Evolutionary conservation across 148 eudicot species (phyloP).

Genomic region (Pouteria glomerata): DNA sequence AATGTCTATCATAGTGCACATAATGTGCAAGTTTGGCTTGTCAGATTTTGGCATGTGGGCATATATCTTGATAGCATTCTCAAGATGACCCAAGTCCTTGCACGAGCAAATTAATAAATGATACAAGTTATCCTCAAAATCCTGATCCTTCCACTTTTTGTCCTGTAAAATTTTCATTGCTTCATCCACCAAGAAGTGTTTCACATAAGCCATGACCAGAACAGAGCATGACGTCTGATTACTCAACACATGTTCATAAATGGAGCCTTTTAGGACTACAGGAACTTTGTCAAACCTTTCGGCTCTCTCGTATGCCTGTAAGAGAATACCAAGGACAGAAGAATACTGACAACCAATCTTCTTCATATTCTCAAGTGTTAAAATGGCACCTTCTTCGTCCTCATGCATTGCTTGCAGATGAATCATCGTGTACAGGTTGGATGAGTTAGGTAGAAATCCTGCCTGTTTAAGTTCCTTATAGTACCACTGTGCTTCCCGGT

Average conservation of each 20-base stretch:
- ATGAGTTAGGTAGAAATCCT: conserved; percentile 70
- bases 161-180: conserved; percentile 50
- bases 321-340: conserved; percentile 64
- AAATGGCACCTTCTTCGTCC: conserved; percentile 50
- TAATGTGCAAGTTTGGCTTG: conserved; percentile 69
- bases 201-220: conserved; percentile 87
- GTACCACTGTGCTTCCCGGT: conserved; percentile 52
- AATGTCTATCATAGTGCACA: conserved; percentile 83
- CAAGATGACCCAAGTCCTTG: conserved; percentile 68
- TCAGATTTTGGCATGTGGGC: conserved; percentile 52
- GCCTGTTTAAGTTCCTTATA: conserved; percentile 50
- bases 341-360: conserved; percentile 68
- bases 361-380: conserved; percentile 64
- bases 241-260: conserved; percentile 55
- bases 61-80: conserved; percentile 66
- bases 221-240: conserved; percentile 85
- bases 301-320: conserved; percentile 70
- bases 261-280: conserved; percentile 42
- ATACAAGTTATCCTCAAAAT: conserved; percentile 80
- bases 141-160: conserved; percentile 67
- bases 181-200: conserved; percentile 55
- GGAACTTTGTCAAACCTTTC: conserved; percentile 59
- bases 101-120: conserved; percentile 87
- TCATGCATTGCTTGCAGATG: conserved; percentile 64
- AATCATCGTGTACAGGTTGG: conserved; percentile 73